Evolutionary conservation across 257 asterid species (phyloP), one percentile per base, ranked within the genome.

Genomic region (Lycium ferocissimum): DNA sequence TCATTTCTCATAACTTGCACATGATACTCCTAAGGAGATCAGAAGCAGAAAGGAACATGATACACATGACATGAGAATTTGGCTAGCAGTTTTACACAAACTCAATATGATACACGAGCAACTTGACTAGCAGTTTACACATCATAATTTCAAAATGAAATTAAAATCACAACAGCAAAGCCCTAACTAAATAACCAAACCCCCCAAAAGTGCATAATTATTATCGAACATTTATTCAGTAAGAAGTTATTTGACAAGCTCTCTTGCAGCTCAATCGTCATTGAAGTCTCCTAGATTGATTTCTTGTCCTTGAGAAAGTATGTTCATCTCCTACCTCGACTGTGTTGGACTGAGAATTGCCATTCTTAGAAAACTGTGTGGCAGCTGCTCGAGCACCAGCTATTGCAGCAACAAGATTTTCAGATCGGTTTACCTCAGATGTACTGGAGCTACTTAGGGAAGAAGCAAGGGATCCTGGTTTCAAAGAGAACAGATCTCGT

Each of bases 371-470:
- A 84, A 90, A 95, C 69, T 94, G 99, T 3, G 94, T 91, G 38
- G 99, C 97, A 58, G 97, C 99, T 6, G 91, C 94, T 79, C 91
- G 91, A 4, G 99, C 99, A 35, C 96, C 97, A 18, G 94, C 94
- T 65, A 94, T 91, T 0, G 99, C 98, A 65, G 95, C 94, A 45
- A 63, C 89, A 6, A 95, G 94, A 79, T 80, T 84, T 7, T 91
- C 94, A 11, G 97, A 85, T 81, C 86, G 91, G 72, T 91, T 88
- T 81, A 79, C 86, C 47, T 84, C 88, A 2, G 94, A 87, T 45
- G 85, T 35, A n/a, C 40, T 58, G 0, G 91, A 54, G 83, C 81
- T 67, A 20, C 57, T 86, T 13, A 87, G 54, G 70, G 79, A 43
- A 71, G 90, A 83, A 73, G 91, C 88, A 58, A 94, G 89, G 7